phyloP scores from a whole-genome alignment of 2,329 filamentous ascomycete genomes.

The Septoria petroselini region DNA sequence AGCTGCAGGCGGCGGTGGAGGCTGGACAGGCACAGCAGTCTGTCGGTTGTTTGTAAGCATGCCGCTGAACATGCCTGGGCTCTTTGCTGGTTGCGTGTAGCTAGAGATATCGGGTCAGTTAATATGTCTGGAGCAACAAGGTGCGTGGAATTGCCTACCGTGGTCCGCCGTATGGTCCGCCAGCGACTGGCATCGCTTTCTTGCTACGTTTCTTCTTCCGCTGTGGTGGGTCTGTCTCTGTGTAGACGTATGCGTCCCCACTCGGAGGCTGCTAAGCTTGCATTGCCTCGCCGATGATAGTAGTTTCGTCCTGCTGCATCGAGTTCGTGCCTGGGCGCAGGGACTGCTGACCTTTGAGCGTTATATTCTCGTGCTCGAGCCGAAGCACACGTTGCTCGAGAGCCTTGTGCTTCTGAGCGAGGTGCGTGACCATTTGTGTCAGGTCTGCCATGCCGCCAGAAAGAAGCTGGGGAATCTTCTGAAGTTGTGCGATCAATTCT shows the following conservation, averaged over 20 bases:
- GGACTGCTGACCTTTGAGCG: background rate
- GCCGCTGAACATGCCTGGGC: no score
- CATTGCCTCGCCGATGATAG: background rate
- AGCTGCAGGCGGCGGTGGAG: background rate
- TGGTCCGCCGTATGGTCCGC: conserved; percentile 9
- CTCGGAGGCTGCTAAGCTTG: background rate
- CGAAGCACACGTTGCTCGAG: conserved; percentile 1
- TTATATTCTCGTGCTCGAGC: conserved; percentile 5
- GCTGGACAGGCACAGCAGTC: background rate
- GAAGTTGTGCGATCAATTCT: conserved; percentile 1
- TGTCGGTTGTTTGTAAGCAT: no score
- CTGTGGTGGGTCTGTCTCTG: background rate
- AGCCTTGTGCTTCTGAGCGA: conserved; percentile 2
- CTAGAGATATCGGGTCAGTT: no score
- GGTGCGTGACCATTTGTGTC: background rate
- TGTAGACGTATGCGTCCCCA: background rate
- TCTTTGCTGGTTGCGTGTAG: no score
- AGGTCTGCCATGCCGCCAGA: conserved; percentile 1
- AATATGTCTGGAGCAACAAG: no score
- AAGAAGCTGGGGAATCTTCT: conserved; percentile 3
- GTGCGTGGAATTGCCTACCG: background rate
- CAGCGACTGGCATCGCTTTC: conserved; percentile 3
- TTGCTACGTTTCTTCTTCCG: conserved; percentile 10
- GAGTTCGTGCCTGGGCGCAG: background rate
- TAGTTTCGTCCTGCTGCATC: background rate